These are phyloP conservation scores for Avena insularis DNA, from an alignment of 176 grass and related monocot genomes.

Conservation along the genomic window DNA sequence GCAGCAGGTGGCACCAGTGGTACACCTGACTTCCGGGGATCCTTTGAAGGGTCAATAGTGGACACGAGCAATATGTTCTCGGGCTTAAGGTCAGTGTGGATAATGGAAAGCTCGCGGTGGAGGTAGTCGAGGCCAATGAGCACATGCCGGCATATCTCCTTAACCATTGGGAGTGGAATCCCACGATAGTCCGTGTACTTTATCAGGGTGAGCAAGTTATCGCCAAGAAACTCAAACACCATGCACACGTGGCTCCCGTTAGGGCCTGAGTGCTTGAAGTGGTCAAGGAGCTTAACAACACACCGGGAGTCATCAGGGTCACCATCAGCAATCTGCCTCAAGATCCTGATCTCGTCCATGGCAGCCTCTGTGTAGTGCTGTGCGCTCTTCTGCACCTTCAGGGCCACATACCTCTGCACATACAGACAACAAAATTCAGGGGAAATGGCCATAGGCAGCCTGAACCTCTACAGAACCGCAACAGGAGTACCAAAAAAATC, in stretches of 20 bases:
- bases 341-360: conserved; percentile 99
- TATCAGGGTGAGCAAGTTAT: conserved; percentile 93
- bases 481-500: neutral
- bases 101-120: conserved; percentile 78
- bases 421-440: conserved; percentile 29
- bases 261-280: conserved; percentile 97
- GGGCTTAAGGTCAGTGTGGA: conserved; percentile 98
- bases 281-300: conserved; percentile 96
- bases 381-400: conserved; percentile 99
- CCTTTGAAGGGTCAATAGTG: conserved; percentile 86
- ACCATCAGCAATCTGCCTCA: conserved; percentile 91
- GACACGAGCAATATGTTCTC: conserved; percentile 94
- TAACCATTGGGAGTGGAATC: conserved; percentile 83
- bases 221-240: conserved; percentile 99
- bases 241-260: conserved; percentile 97
- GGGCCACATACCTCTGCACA: conserved; percentile 86
- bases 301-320: conserved; percentile 73
- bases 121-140: conserved; percentile 94
- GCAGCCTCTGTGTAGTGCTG: conserved; percentile 97
- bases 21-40: conserved; percentile 65
- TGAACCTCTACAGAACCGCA: neutral
- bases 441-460: neutral
- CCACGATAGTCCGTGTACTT: conserved; percentile 87
- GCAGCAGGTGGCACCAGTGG: conserved; percentile 61
- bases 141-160: conserved; percentile 86